Percentiles rank a stretch among this genome's conserved stretches.
phyloP scores from a whole-genome alignment of 1,284 basidiomycete genomes.

The Thelephora terrestris region DNA sequence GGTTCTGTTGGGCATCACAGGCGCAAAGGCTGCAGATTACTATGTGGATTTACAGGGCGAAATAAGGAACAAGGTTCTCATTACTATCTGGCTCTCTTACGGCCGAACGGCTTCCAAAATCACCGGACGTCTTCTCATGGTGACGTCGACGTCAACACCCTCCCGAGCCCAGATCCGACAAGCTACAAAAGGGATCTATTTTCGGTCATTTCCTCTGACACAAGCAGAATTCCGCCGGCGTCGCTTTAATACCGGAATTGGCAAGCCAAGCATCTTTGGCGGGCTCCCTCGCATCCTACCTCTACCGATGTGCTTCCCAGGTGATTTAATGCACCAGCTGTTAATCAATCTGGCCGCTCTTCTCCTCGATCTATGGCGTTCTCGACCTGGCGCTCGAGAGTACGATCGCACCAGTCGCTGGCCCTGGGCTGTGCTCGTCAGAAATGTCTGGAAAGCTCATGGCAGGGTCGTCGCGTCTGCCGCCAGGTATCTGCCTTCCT shows the following conservation, averaged over 20 bases:
- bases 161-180: conserved; percentile 6
- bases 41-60: conserved; percentile 22
- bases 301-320: conserved; percentile 20
- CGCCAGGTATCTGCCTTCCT: not conserved
- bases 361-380: conserved; percentile 22
- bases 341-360: conserved; percentile 22
- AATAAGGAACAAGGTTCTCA: conserved; percentile 18
- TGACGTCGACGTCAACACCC: not conserved
- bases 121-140: not conserved
- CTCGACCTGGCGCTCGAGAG: conserved; percentile 14
- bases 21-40: conserved; percentile 21
- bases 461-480: conserved; percentile 14
- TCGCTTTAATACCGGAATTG: conserved; percentile 14
- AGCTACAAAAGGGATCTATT: conserved; percentile 8
- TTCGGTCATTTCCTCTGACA: no score
- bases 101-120: not conserved
- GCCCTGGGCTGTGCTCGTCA: conserved; percentile 23
- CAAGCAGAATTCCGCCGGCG: not conserved
- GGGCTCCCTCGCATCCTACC: conserved; percentile 10
- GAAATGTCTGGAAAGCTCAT: conserved; percentile 24
- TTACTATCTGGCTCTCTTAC: conserved; percentile 21
- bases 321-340: conserved; percentile 30
- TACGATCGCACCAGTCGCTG: conserved; percentile 17
- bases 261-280: conserved; percentile 9
- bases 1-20: conserved; percentile 28